Conservation (phyloP, 2,329 filamentous ascomycete genomes). For the Cladosporium sp. region DNA sequence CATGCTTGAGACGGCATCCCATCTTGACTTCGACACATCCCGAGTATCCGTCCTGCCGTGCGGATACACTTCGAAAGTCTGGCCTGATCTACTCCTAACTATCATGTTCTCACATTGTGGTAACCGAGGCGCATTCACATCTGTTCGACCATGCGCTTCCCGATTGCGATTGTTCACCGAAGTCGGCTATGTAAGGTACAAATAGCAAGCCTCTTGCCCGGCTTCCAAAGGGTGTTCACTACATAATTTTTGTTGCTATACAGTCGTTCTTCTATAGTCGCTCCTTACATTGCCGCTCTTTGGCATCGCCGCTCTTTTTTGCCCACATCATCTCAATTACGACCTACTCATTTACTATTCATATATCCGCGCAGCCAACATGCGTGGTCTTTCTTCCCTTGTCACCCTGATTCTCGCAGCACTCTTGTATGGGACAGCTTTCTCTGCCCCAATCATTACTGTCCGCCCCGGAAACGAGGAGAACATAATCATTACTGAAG, state of each 20-base stretch:
- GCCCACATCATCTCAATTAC: background rate
- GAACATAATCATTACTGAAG: constrained; percentile 23
- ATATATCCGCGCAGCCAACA: background rate
- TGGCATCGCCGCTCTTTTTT: background rate
- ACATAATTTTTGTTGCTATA: background rate
- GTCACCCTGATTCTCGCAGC: background rate
- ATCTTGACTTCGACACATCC: background rate
- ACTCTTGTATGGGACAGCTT: constrained; percentile 10
- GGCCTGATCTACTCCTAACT: background rate
- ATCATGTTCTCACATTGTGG: background rate
- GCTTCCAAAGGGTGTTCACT: too few species aligned
- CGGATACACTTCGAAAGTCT: background rate
- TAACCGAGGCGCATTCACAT: background rate
- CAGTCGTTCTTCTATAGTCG: background rate
- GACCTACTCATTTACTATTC: background rate
- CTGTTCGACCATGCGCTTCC: too few species aligned
- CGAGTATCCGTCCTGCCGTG: background rate
- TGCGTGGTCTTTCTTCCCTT: background rate
- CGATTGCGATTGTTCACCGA: too few species aligned
- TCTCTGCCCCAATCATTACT: constrained; percentile 19
- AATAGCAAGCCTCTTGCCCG: background rate
- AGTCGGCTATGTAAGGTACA: background rate
- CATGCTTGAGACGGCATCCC: background rate
- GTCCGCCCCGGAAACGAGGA: constrained; percentile 20
- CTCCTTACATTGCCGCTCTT: background rate